These are phyloP conservation scores for Colletotrichum navitas DNA, from an alignment of 2,329 filamentous ascomycete species.

Conservation along the genomic window DNA sequence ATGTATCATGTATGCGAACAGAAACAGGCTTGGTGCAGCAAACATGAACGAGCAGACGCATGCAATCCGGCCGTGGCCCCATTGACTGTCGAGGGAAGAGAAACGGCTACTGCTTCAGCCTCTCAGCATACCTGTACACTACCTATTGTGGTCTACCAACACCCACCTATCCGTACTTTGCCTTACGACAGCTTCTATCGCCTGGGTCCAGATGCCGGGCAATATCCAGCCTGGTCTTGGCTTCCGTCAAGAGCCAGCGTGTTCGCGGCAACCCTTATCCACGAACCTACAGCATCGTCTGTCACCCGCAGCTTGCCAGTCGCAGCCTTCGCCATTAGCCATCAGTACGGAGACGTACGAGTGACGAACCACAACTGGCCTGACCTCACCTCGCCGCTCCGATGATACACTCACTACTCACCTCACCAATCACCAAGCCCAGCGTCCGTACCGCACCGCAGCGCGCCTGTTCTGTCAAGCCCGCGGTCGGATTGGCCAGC, in stretches of 20 bases:
- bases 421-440: neutral
- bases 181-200: neutral
- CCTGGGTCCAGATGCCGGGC: neutral
- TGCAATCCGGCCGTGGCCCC: conserved; percentile 31
- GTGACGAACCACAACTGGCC: conserved; percentile 4
- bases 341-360: conserved; percentile 3
- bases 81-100: neutral
- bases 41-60: conserved; percentile 28
- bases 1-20: conserved; percentile 21
- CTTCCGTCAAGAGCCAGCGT: conserved; percentile 7
- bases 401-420: neutral
- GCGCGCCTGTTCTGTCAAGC: neutral
- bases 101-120: conserved; percentile 12
- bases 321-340: neutral
- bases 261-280: conserved; percentile 13
- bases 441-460: neutral
- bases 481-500: neutral
- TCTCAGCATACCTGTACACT: neutral
- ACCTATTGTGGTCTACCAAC: neutral
- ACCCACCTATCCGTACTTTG: neutral
- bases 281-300: conserved; percentile 2
- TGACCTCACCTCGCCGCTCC: conserved; percentile 34
- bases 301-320: neutral
- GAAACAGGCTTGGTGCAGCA: conserved; percentile 33
- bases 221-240: conserved; percentile 1